Base-by-base conservation (phyloP, 1,139 yeast genomes). In the Yamadazyma trypodendri region DNA sequence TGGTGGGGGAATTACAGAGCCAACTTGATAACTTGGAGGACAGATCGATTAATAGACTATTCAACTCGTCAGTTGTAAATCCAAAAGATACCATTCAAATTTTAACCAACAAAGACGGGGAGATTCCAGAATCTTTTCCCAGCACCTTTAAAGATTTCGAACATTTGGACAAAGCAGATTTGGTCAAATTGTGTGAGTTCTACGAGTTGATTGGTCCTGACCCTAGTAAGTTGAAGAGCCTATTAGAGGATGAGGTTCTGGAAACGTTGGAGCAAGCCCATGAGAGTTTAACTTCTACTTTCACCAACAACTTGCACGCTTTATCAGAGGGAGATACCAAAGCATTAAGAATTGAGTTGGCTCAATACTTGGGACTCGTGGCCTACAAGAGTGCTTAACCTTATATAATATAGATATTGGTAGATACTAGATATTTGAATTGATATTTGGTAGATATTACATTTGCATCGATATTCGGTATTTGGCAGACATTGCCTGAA, bases 1-100 rank as follows among this genome's bases (percentile, higher is more conserved):
- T 87, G 33, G 97, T 89, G 10, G 89, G 89, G 6, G 97, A 90
- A 58, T 65, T 90, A 42, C 97, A 89, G 60, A 84, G 85, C 5
- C 97, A 90, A 61, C 70, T 90, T 51, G 94, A 86, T 38, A 64
- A 66, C 12, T 60, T 83, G 24, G 94, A 84, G 52, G 84, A 82
- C 40, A 69, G 90, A 45, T 69, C 80, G 11, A 73, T 81, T 34
- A 69, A 79, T 47, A 68, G 94, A 53, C 61, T 77, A 10, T 68
- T 72, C 48, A 84, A 83, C 50, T 55, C 66, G 3, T 56, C 46
- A 37, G 44, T 57, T 33, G 45, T 34, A 13, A 36, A 39, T 9
- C 52, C 44, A 38, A 45, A 16, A 2, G 38, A 38, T 3, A 44
- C 42, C 3, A 47, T 63, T 22, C 57, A 57, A 1, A 68, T 67